phyloP scores from a whole-genome alignment of 2,329 filamentous ascomycete species.

The Zymoseptoria pseudotritici region DNA sequence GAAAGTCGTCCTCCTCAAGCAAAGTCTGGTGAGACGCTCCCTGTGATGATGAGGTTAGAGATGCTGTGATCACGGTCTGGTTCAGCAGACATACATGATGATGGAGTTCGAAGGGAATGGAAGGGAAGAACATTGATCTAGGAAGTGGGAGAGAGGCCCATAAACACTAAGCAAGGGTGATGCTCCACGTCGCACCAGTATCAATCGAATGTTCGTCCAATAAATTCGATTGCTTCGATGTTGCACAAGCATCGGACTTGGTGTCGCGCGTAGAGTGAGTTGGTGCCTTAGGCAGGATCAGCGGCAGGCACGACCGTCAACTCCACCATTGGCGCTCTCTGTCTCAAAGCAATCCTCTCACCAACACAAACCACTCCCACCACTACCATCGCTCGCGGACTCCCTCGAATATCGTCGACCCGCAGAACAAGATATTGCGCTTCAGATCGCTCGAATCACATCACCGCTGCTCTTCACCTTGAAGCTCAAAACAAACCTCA shows the following conservation, averaged over 20 bases:
- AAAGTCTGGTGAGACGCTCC: not conserved
- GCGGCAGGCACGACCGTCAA: too few relatives aligned
- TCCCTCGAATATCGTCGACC: not conserved
- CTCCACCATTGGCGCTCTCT: not conserved
- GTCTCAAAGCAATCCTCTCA: not conserved
- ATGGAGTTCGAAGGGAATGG: not conserved
- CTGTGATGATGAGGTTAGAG: not conserved
- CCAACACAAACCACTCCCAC: not conserved
- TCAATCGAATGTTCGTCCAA: not conserved
- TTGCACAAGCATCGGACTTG: not conserved
- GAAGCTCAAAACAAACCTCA: not conserved
- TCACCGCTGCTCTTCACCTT: not conserved
- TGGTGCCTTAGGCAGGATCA: not conserved
- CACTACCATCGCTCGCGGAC: not conserved
- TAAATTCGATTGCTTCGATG: not conserved
- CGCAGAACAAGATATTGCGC: not conserved
- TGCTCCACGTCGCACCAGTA: not conserved
- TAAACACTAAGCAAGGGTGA: not conserved
- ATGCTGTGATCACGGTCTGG: not conserved
- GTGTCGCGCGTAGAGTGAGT: not conserved
- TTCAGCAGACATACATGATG: not conserved
- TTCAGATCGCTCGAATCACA: not conserved
- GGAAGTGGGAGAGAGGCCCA: not conserved
- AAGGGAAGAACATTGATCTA: not conserved
- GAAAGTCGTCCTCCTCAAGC: not conserved